A percentile compares a stretch with the other conserved stretches of the same genome.
phyloP scores from a whole-genome alignment of 2,329 filamentous ascomycete species.

The Penicillium sp. region DNA sequence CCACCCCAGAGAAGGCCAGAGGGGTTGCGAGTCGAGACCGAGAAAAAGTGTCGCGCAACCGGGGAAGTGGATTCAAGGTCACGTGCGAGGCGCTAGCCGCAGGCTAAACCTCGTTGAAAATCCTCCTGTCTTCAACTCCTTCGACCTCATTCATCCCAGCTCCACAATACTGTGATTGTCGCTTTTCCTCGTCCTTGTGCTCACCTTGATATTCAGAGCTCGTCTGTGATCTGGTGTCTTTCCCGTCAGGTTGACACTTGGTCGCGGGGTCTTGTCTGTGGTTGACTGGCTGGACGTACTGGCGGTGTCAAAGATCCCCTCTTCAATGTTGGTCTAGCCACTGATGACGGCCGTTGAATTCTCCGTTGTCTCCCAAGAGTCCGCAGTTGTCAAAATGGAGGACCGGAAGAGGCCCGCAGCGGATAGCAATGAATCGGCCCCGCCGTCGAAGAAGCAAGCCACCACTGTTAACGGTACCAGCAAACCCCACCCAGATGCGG shows the following conservation, averaged over 20 bases:
- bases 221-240: constrained; percentile 3
- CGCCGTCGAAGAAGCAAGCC: constrained; percentile 86
- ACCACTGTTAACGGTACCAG: constrained; percentile 65
- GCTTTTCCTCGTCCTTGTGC: constrained; percentile 6
- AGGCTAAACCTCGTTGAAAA: constrained; percentile 36
- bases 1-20: constrained; percentile 18
- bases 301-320: constrained; percentile 28
- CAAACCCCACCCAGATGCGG: constrained; percentile 58
- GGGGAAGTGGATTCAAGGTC: constrained; percentile 28
- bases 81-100: constrained; percentile 34
- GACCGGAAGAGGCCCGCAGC: constrained; percentile 95
- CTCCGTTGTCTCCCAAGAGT: constrained; percentile 68
- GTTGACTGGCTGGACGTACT: constrained; percentile 29
- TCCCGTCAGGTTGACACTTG: constrained; percentile 17
- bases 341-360: constrained; percentile 84
- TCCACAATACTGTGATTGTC: constrained; percentile 6
- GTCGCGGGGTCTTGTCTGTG: constrained; percentile 23
- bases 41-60: constrained; percentile 18
- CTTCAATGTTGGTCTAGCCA: constrained; percentile 47
- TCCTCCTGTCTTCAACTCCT: constrained; percentile 36
- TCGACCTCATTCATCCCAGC: constrained; percentile 21
- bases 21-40: constrained; percentile 8
- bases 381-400: constrained; percentile 89
- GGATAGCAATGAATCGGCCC: constrained; percentile 74
- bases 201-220: background rate